These are phyloP conservation scores for Lipomyces starkeyi DNA, from an alignment of 805 yeast species.

Conservation along the genomic window DNA sequence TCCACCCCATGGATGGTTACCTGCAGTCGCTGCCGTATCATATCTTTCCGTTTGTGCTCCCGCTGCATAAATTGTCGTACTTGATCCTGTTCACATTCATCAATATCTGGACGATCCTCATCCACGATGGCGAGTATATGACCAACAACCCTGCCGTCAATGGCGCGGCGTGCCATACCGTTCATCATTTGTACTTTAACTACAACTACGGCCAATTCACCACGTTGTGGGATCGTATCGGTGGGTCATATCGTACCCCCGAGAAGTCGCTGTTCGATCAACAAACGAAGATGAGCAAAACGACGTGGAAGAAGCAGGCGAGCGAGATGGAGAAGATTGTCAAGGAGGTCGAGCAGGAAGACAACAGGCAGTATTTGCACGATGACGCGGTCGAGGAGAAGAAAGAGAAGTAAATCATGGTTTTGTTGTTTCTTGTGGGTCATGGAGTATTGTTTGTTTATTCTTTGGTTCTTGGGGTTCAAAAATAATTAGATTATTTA, in stretches of 20 bases:
- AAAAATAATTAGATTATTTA: background rate
- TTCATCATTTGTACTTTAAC: constrained; percentile 95
- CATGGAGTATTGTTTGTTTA: background rate
- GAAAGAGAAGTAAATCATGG: constrained; percentile 5
- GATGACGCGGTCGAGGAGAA: constrained; percentile 6
- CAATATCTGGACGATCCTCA: constrained; percentile 98
- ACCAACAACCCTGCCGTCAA: constrained; percentile 92
- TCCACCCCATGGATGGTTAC: constrained; percentile 98
- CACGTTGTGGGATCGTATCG: constrained; percentile 96
- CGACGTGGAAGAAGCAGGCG: constrained; percentile 73
- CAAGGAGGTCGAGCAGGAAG: constrained; percentile 75
- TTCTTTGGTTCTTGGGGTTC: background rate
- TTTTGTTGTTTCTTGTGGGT: background rate
- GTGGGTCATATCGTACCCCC: constrained; percentile 91
- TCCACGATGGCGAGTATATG: constrained; percentile 96
- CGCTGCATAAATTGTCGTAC: constrained; percentile 86
- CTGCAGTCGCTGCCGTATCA: constrained; percentile 93
- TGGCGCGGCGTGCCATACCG: constrained; percentile 98
- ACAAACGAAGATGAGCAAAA: constrained; percentile 59
- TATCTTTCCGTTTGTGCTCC: constrained; percentile 87
- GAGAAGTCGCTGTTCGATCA: constrained; percentile 83
- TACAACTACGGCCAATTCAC: constrained; percentile 99
- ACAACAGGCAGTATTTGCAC: constrained; percentile 30
- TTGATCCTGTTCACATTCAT: constrained; percentile 84
- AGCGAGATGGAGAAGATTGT: constrained; percentile 79